Evolutionary conservation across 257 asterid species (phyloP).

Genomic region (Misopates orontium): DNA sequence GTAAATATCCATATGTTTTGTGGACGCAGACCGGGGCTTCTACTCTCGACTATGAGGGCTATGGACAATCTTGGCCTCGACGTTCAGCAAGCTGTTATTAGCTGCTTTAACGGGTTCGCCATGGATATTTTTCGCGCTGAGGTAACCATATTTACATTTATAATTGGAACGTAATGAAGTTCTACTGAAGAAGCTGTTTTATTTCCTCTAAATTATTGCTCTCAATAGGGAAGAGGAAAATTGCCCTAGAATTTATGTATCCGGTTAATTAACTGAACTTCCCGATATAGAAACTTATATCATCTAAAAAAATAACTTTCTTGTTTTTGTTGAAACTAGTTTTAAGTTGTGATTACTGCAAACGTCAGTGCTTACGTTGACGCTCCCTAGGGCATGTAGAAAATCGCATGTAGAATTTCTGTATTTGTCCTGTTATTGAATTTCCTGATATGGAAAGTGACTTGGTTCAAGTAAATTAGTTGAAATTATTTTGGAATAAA

Average conservation of each 20-base stretch:
- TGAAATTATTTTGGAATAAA: too few species aligned
- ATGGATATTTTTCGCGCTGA: conserved; percentile 85
- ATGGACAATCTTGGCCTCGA: conserved; percentile 84
- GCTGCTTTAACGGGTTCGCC: conserved; percentile 92
- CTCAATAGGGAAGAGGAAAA: neutral
- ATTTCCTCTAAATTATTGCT: neutral
- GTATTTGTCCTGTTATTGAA: too few species aligned
- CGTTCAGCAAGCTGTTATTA: conserved; percentile 93
- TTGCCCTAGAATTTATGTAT: too few species aligned
- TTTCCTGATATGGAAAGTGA: too few species aligned
- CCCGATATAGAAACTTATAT: too few species aligned
- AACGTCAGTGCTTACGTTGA: neutral
- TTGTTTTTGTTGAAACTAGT: neutral
- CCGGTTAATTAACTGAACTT: neutral
- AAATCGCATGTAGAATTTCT: too few species aligned
- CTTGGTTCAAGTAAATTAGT: too few species aligned
- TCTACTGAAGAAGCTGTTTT: neutral
- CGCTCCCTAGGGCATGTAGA: too few species aligned
- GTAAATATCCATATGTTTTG: conserved; percentile 88
- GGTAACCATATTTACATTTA: conserved; percentile 38
- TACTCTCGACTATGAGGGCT: conserved; percentile 82
- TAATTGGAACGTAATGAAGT: neutral
- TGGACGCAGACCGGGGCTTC: conserved; percentile 75
- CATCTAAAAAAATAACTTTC: too few species aligned
- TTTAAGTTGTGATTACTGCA: neutral